Evolutionary conservation across 352 stramenopile genomes (phyloP).

Genomic region (Globisporangium echinulatum): DNA sequence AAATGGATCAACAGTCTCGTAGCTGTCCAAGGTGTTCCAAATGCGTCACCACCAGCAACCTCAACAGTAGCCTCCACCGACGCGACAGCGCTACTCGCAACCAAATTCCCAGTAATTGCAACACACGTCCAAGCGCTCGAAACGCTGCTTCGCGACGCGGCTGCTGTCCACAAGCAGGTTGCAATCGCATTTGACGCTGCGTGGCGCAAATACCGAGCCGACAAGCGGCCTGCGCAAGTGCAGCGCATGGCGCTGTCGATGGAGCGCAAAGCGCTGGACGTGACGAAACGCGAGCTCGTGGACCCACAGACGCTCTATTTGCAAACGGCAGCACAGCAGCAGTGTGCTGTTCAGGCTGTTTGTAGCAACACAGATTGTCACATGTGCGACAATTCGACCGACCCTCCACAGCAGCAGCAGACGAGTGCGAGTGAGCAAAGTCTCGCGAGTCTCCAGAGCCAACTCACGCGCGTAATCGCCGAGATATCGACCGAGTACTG

Average conservation of each 20-base stretch:
- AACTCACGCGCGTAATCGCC: conserved; percentile 40
- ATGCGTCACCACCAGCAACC: too few species aligned
- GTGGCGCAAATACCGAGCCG: conserved; percentile 4
- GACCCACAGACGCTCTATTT: conserved; percentile 37
- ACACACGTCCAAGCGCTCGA: conserved; percentile 24
- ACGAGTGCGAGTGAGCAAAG: conserved; percentile 17
- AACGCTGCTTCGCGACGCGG: conserved; percentile 17
- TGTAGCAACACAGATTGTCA: too few species aligned
- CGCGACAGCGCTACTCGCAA: neutral
- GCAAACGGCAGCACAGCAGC: neutral
- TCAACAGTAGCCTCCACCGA: too few species aligned
- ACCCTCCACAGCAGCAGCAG: too few species aligned
- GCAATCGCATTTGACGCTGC: too few species aligned
- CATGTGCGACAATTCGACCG: too few species aligned
- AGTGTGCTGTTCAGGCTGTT: too few species aligned
- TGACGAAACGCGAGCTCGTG: conserved; percentile 36
- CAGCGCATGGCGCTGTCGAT: conserved; percentile 44
- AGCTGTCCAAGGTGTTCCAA: neutral
- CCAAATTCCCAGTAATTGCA: conserved; percentile 11
- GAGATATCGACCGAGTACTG: conserved; percentile 55
- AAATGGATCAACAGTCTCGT: conserved; percentile 67
- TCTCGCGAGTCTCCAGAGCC: conserved; percentile 27
- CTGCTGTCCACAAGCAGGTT: conserved; percentile 6
- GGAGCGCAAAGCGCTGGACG: conserved; percentile 27
- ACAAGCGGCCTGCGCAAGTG: conserved; percentile 24